These are phyloP conservation scores for Globisporangium radiosum DNA, from an alignment of 352 stramenopile species.

Conservation along the genomic window DNA sequence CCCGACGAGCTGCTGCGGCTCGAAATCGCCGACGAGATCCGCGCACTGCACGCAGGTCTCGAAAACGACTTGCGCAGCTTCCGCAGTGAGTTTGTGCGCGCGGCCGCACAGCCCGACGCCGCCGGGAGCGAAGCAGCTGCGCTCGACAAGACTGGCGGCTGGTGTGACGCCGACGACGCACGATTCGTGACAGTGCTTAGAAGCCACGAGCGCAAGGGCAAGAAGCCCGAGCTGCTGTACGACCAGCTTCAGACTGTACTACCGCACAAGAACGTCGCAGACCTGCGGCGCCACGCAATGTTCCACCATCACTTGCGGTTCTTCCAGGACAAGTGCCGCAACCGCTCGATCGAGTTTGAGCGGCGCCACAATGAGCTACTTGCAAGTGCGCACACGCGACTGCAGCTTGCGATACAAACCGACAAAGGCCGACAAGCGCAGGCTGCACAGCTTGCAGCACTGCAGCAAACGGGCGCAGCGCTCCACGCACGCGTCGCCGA, in stretches of 20 bases:
- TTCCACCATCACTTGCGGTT: constrained; percentile 58
- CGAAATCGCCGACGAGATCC: constrained; percentile 31
- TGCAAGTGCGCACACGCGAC: constrained; percentile 19
- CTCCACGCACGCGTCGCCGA: constrained; percentile 38
- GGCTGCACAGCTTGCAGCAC: constrained; percentile 23
- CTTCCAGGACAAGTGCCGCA: constrained; percentile 43
- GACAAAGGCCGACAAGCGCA: constrained; percentile 23
- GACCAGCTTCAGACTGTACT: constrained; percentile 45
- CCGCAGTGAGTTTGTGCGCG: constrained; percentile 31
- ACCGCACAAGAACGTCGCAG: constrained; percentile 17
- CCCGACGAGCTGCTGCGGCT: constrained; percentile 41
- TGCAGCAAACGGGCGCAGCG: constrained; percentile 33
- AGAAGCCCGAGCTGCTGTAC: constrained; percentile 53
- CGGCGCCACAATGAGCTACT: constrained; percentile 27
- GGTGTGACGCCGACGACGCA: constrained; percentile 42
- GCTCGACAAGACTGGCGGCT: constrained; percentile 33
- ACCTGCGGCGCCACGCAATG: constrained; percentile 42
- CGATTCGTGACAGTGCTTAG: constrained; percentile 52
- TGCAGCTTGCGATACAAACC: constrained; percentile 18
- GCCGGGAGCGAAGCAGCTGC: constrained; percentile 29
- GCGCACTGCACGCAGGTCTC: constrained; percentile 18
- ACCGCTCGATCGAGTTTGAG: constrained; percentile 39
- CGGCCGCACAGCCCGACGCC: constrained; percentile 25
- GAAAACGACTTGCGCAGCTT: constrained; percentile 22
- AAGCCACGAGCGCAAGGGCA: constrained; percentile 35